phyloP scores from a whole-genome alignment of 805 yeast species.

The Sungouiozyma intestinalis region DNA sequence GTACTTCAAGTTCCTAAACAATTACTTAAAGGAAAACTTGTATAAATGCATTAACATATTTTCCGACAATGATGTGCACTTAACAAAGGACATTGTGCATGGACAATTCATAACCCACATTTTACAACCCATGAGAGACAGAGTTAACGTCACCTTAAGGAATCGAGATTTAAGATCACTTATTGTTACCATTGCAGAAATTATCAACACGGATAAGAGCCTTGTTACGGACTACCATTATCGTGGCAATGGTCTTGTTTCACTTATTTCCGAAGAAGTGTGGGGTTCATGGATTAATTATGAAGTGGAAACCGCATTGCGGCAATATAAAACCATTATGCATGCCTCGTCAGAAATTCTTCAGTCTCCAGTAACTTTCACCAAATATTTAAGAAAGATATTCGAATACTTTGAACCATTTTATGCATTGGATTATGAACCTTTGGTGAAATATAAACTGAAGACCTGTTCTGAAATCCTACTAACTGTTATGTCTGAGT shows the following conservation, averaged over 20 bases:
- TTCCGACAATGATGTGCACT: constrained; percentile 25
- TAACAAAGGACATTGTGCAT: constrained; percentile 27
- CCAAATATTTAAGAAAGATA: constrained; percentile 38
- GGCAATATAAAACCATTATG: constrained; percentile 37
- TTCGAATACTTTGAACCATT: constrained; percentile 30
- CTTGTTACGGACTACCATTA: constrained; percentile 34
- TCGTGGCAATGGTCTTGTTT: constrained; percentile 28
- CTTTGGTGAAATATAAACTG: constrained; percentile 17
- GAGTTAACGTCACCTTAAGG: constrained; percentile 29
- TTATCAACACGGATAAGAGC: constrained; percentile 29
- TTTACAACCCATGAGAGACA: constrained; percentile 35
- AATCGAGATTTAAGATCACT: constrained; percentile 32
- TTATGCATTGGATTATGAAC: constrained; percentile 19
- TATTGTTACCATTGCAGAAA: constrained; percentile 32
- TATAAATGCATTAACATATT: constrained; percentile 33
- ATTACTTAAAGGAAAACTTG: constrained; percentile 34
- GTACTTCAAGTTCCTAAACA: constrained; percentile 40
- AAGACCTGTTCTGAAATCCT: constrained; percentile 21
- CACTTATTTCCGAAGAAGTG: constrained; percentile 20
- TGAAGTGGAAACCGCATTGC: constrained; percentile 36
- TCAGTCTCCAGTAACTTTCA: constrained; percentile 30
- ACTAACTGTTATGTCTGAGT: constrained; percentile 15
- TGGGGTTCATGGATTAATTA: constrained; percentile 39
- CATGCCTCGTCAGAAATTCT: constrained; percentile 13
- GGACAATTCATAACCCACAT: constrained; percentile 31